Evolutionary conservation across 2,329 filamentous ascomycete species (phyloP).

Genomic region (Phialophora macrospora): DNA sequence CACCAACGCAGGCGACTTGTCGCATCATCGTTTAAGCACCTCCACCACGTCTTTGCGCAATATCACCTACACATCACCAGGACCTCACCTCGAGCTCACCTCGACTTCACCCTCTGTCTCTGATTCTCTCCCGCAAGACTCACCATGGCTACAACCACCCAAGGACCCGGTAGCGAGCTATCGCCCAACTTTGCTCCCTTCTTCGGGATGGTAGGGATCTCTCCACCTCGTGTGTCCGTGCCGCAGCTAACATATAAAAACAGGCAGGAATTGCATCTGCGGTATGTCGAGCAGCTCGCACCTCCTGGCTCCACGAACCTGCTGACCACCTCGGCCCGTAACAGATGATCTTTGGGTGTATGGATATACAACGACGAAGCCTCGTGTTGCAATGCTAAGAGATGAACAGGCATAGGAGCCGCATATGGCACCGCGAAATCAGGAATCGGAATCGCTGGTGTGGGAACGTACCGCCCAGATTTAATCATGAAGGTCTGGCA

Average conservation of each 20-base stretch:
- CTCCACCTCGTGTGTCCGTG: neutral
- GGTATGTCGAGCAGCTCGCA: constrained; percentile 41
- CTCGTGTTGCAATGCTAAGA: constrained; percentile 28
- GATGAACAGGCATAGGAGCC: constrained; percentile 62
- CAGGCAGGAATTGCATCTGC: constrained; percentile 57
- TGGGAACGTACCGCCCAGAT: constrained; percentile 69
- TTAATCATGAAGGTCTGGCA: constrained; percentile 68
- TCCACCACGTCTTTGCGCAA: neutral
- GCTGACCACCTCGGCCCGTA: constrained; percentile 25
- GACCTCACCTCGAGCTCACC: neutral
- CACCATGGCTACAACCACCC: constrained; percentile 45
- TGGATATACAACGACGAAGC: constrained; percentile 6
- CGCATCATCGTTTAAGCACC: constrained; percentile 7
- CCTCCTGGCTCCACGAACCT: neutral
- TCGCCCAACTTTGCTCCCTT: constrained; percentile 70
- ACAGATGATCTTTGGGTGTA: constrained; percentile 60
- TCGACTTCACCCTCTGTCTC: neutral
- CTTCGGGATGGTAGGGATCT: constrained; percentile 64
- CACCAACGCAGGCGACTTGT: neutral
- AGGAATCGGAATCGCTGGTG: constrained; percentile 69
- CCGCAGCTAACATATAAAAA: neutral
- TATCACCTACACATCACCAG: neutral
- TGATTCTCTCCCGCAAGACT: neutral
- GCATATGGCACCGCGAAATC: constrained; percentile 72
- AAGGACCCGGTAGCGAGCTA: constrained; percentile 51